These are phyloP conservation scores for Dendrobium catenatum DNA, from an alignment of 106 monocot species.

Conservation along the genomic window DNA sequence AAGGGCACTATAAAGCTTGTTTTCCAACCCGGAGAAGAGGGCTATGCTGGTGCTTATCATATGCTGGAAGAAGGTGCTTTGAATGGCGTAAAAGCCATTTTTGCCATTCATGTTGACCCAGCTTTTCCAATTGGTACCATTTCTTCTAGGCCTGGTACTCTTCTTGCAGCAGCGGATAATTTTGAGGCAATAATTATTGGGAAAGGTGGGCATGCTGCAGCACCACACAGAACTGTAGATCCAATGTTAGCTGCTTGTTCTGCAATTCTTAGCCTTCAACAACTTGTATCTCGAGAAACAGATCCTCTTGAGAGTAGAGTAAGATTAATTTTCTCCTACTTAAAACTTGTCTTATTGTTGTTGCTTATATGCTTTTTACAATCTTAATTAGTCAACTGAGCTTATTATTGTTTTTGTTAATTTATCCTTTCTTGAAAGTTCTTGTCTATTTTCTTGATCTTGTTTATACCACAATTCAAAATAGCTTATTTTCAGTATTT, in stretches of 20 bases:
- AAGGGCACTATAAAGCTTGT: constrained; percentile 64
- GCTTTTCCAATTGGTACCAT: constrained; percentile 21
- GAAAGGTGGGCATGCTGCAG: constrained; percentile 36
- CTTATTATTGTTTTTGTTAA: too few species aligned
- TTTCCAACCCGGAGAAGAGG: constrained; percentile 70
- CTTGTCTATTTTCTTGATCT: too few species aligned
- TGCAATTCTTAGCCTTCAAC: constrained; percentile 30
- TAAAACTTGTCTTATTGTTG: too few species aligned
- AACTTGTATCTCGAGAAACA: constrained; percentile 39
- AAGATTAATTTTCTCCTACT: not conserved
- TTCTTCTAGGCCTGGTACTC: constrained; percentile 36
- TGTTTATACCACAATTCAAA: too few species aligned
- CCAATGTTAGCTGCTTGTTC: constrained; percentile 33
- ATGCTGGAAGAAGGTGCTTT: constrained; percentile 45
- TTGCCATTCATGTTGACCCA: constrained; percentile 49
- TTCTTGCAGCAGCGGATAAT: constrained; percentile 29
- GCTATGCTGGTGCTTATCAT: constrained; percentile 41
- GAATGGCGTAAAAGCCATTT: constrained; percentile 34
- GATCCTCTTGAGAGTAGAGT: constrained; percentile 44
- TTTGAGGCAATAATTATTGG: constrained; percentile 38
- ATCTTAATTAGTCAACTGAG: too few species aligned
- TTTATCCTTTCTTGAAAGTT: too few species aligned
- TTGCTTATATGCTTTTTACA: too few species aligned
- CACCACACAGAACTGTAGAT: constrained; percentile 20
- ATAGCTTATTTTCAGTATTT: too few species aligned